phyloP scores from a whole-genome alignment of 352 stramenopile genomes.

The Globisporangium irregulare region DNA sequence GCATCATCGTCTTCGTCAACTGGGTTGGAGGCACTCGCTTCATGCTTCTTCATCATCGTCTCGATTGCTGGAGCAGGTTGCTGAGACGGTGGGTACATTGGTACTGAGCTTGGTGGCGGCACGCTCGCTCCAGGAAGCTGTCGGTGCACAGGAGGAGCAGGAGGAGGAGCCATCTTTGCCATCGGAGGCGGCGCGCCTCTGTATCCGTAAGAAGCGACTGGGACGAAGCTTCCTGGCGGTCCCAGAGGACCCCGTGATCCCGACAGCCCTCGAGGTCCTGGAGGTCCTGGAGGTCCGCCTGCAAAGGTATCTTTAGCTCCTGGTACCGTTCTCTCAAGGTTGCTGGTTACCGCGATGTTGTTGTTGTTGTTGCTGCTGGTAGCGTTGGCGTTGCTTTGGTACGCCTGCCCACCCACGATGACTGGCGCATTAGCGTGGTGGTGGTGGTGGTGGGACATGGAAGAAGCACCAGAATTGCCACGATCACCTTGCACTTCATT shows the following conservation, averaged over 20 bases:
- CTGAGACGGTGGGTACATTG: neutral
- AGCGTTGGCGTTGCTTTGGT: neutral
- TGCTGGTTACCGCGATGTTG: neutral
- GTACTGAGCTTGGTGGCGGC: neutral
- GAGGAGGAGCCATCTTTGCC: conserved; percentile 7
- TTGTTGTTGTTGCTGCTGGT: neutral
- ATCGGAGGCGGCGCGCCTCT: neutral
- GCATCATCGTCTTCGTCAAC: conserved; percentile 60
- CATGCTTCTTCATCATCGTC: neutral
- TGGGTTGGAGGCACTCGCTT: conserved; percentile 1
- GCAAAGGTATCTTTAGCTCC: conserved; percentile 15
- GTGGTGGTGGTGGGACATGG: conserved; percentile 35
- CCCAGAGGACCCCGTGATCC: neutral
- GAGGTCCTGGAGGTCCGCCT: conserved; percentile 3
- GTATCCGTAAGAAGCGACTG: conserved; percentile 7
- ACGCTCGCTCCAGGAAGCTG: neutral
- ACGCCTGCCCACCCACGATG: neutral
- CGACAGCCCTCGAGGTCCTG: neutral
- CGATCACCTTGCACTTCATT: conserved; percentile 60
- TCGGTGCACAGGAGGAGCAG: neutral
- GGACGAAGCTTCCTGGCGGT: conserved; percentile 10
- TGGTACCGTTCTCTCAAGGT: neutral
- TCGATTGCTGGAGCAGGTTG: neutral
- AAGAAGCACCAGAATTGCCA: conserved; percentile 39
- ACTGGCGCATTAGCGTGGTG: neutral